phyloP scores from a whole-genome alignment of 164 flowering plant species.

The Nelumbo lutea region DNA sequence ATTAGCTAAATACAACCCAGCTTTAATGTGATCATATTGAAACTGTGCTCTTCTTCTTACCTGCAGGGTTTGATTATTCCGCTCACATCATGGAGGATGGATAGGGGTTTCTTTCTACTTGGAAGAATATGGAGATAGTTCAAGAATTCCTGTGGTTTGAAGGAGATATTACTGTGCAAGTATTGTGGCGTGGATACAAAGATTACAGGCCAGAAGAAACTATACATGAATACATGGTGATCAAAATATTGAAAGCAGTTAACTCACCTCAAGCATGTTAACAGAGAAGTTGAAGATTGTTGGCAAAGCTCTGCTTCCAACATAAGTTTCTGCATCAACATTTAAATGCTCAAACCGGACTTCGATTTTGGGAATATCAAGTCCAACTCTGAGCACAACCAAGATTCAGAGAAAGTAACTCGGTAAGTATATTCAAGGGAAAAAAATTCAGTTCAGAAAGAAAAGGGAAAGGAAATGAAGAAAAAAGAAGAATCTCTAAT shows the following conservation, averaged over 20 bases:
- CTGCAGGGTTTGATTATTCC: conserved; percentile 67
- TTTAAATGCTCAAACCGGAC: conserved; percentile 56
- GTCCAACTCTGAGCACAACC: conserved; percentile 47
- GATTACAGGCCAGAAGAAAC: background rate
- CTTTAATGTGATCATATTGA: background rate
- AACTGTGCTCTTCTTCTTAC: conserved; percentile 18
- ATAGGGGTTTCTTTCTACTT: conserved; percentile 35
- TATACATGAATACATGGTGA: background rate
- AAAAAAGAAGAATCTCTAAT: background rate
- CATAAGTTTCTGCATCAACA: conserved; percentile 45
- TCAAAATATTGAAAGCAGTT: background rate
- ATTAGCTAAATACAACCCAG: background rate
- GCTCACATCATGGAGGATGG: conserved; percentile 62
- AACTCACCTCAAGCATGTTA: conserved; percentile 39
- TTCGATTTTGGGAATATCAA: conserved; percentile 57
- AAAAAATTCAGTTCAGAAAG: background rate
- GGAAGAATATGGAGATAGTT: conserved; percentile 37
- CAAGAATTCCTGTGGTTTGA: conserved; percentile 31
- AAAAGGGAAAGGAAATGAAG: background rate
- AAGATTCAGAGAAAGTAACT: too few species aligned
- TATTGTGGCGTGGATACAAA: background rate
- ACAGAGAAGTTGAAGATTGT: conserved; percentile 38
- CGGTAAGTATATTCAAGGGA: background rate
- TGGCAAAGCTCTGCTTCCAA: conserved; percentile 57
- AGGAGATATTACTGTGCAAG: background rate